These are phyloP conservation scores for Phyllosticta citriasiana DNA, from an alignment of 2,329 filamentous ascomycete species.

Conservation along the genomic window DNA sequence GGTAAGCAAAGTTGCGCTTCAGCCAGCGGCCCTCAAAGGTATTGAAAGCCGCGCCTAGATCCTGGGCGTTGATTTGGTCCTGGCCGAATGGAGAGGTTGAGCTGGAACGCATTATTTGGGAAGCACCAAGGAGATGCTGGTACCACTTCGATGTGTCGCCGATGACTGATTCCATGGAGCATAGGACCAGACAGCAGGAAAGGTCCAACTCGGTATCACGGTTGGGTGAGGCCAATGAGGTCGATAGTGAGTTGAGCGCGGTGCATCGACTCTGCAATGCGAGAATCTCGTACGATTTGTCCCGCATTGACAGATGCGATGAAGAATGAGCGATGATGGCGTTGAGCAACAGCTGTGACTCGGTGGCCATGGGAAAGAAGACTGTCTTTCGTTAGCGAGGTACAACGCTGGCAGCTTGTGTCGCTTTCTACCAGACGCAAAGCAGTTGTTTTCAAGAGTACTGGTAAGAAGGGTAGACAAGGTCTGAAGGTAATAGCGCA, in stretches of 20 bases:
- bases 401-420: neutral
- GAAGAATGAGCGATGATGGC: constrained; percentile 10
- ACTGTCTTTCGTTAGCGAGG: neutral
- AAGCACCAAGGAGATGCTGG: constrained; percentile 8
- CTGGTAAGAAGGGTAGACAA: constrained; percentile 9
- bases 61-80: neutral
- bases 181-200: constrained; percentile 8
- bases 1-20: constrained; percentile 9
- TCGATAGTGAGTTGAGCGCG: constrained; percentile 7
- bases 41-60: constrained; percentile 4
- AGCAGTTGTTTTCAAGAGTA: constrained; percentile 10
- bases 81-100: neutral
- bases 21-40: constrained; percentile 10
- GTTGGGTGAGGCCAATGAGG: constrained; percentile 6
- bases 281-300: constrained; percentile 9
- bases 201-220: constrained; percentile 8
- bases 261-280: constrained; percentile 10
- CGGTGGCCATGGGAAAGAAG: constrained; percentile 10
- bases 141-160: constrained; percentile 10
- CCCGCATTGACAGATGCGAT: constrained; percentile 9
- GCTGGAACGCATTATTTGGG: constrained; percentile 5
- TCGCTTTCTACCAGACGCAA: constrained; percentile 5
- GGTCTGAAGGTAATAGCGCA: constrained; percentile 10
- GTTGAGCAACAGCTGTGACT: constrained; percentile 9
- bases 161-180: constrained; percentile 10